Conservation (phyloP, 1,284 basidiomycete genomes). For the Cronartium ribicola region DNA sequence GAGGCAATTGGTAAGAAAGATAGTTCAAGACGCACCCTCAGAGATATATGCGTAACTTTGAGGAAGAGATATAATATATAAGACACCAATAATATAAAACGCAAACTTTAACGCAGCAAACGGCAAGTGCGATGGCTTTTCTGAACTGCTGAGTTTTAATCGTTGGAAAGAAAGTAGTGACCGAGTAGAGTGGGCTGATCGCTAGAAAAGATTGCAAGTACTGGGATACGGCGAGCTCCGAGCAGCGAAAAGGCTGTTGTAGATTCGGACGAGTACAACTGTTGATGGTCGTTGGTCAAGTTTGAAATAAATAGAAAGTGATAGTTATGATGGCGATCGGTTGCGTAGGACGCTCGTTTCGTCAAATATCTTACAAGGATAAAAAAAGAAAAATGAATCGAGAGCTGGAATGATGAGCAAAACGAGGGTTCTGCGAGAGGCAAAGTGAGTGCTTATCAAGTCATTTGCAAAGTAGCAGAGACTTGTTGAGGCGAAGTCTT, state of each 20-base stretch:
- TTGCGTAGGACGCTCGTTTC: neutral
- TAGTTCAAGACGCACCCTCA: slow-evolving; percentile 3
- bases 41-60: neutral
- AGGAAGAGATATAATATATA: neutral
- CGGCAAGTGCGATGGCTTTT: too few species aligned
- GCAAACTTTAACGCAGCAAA: too few species aligned
- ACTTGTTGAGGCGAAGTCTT: too few species aligned
- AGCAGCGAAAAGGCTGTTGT: neutral
- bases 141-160: too few species aligned
- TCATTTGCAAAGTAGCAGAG: too few species aligned
- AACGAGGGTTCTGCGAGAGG: neutral
- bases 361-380: neutral
- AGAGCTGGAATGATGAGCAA: neutral
- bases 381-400: neutral
- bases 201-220: neutral
- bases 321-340: neutral
- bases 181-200: neutral
- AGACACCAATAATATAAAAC: too few species aligned
- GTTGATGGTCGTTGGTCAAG: neutral
- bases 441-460: neutral
- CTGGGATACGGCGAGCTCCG: neutral
- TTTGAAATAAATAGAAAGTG: neutral
- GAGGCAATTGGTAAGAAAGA: slow-evolving; percentile 1
- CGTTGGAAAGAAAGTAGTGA: too few species aligned
- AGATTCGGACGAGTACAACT: neutral